Percentiles rank a stretch among this genome's conserved stretches.
Conservation (phyloP, 768 basidiomycete species). For the Suillus clintonianus region DNA sequence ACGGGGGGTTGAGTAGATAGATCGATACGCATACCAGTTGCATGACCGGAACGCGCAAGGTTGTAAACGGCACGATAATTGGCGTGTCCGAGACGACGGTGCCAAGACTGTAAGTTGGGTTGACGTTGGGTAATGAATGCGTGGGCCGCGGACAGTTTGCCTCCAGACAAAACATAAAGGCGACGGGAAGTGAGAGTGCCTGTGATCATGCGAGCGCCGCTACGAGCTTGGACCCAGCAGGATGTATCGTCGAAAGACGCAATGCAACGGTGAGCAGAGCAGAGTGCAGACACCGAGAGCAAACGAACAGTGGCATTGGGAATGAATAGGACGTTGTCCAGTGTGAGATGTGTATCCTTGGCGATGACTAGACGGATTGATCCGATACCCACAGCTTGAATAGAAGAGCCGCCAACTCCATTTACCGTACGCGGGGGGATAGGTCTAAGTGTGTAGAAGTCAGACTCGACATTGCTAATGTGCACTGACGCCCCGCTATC, state of each 20-base stretch:
- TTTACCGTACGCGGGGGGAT: constrained; percentile 23
- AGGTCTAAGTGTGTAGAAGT: constrained; percentile 25
- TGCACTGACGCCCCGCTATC: constrained; percentile 28
- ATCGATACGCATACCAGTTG: constrained; percentile 6
- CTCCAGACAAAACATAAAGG: background rate
- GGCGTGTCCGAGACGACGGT: constrained; percentile 27
- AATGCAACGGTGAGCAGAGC: constrained; percentile 3
- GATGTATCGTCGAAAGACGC: constrained; percentile 19
- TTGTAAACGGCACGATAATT: constrained; percentile 29
- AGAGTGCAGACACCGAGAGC: constrained; percentile 21
- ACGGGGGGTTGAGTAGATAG: background rate
- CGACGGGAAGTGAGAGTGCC: background rate
- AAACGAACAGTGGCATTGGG: constrained; percentile 15
- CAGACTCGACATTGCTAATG: constrained; percentile 21
- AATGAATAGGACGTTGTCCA: constrained; percentile 18
- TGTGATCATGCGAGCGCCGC: background rate
- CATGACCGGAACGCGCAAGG: constrained; percentile 20
- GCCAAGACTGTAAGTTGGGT: constrained; percentile 26
- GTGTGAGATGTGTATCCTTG: constrained; percentile 4
- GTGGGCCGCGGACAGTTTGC: constrained; percentile 12
- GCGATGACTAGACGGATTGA: constrained; percentile 21
- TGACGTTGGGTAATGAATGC: constrained; percentile 11
- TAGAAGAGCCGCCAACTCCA: constrained; percentile 28
- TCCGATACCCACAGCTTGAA: constrained; percentile 28
- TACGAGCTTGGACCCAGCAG: constrained; percentile 7